A percentile compares a stretch with the other conserved stretches of the same genome.
These are phyloP conservation scores for Blastocystis sp. DNA, from an alignment of 352 stramenopile genomes.

Conservation along the genomic window DNA sequence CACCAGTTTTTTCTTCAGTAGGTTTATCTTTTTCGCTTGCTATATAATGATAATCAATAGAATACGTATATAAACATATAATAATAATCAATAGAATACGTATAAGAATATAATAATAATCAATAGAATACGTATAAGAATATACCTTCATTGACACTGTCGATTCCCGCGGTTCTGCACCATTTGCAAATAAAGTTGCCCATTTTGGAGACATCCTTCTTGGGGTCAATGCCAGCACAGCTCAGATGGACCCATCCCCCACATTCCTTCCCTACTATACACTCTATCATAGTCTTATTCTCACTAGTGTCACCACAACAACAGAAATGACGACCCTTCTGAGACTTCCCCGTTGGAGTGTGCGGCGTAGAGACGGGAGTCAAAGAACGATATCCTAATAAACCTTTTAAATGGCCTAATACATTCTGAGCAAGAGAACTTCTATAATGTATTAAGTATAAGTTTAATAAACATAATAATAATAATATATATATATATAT, in stretches of 20 bases:
- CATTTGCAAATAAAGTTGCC: conserved; percentile 32
- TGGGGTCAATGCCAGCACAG: conserved; percentile 21
- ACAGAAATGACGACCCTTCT: no score
- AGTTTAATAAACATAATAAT: not conserved
- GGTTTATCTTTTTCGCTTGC: no score
- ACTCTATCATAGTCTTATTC: conserved; percentile 36
- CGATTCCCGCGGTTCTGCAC: conserved; percentile 25
- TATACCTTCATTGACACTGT: no score
- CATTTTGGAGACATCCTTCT: conserved; percentile 7
- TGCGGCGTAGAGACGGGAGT: no score
- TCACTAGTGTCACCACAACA: conserved; percentile 12
- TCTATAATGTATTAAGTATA: not conserved
- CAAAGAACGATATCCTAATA: not conserved
- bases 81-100: no score
- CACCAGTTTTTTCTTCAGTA: no score
- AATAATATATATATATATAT: not conserved
- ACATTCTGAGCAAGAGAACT: conserved; percentile 25
- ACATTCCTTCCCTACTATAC: conserved; percentile 10
- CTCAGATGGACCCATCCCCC: conserved; percentile 32
- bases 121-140: no score
- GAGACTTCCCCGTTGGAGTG: no score
- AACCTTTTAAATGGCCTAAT: conserved; percentile 5
- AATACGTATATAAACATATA: no score
- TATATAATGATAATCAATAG: no score
- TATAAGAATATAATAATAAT: no score